phyloP scores from a whole-genome alignment of 2,329 filamentous ascomycete genomes.

The Aspergillus sp. region DNA sequence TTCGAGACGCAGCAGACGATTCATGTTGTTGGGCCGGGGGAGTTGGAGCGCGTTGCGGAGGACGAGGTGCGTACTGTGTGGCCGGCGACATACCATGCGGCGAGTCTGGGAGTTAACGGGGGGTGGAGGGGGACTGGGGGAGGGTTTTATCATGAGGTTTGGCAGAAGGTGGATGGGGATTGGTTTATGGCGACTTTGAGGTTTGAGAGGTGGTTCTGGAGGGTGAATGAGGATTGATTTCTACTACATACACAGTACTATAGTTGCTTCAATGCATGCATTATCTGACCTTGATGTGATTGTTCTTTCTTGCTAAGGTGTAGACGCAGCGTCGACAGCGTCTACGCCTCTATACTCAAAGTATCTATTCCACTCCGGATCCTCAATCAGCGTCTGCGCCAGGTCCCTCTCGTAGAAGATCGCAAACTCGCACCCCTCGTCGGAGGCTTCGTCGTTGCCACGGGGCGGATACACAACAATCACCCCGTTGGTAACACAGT shows the following conservation, averaged over 20 bases:
- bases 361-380: slow-evolving; percentile 37
- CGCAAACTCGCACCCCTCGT: slow-evolving; percentile 39
- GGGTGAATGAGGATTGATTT: not conserved
- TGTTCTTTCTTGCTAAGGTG: not conserved
- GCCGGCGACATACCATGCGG: not conserved
- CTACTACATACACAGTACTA: too few relatives aligned
- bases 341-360: slow-evolving; percentile 43
- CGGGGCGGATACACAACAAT: slow-evolving; percentile 32
- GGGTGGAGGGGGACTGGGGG: not conserved
- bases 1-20: slow-evolving; percentile 6
- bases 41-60: not conserved
- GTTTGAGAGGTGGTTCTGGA: not conserved
- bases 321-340: slow-evolving; percentile 4
- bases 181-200: not conserved
- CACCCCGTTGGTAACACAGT: slow-evolving; percentile 26
- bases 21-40: slow-evolving; percentile 1
- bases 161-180: not conserved
- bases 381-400: slow-evolving; percentile 30
- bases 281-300: not conserved
- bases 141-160: slow-evolving; percentile 5
- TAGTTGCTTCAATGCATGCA: not conserved
- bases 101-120: not conserved
- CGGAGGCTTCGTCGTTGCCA: slow-evolving; percentile 19
- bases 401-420: slow-evolving; percentile 38
- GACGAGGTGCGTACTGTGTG: not conserved